Percentiles rank a stretch among this genome's conserved stretches.
phyloP scores from a whole-genome alignment of 1,139 yeast species.

The Yamadazyma mexicana region DNA sequence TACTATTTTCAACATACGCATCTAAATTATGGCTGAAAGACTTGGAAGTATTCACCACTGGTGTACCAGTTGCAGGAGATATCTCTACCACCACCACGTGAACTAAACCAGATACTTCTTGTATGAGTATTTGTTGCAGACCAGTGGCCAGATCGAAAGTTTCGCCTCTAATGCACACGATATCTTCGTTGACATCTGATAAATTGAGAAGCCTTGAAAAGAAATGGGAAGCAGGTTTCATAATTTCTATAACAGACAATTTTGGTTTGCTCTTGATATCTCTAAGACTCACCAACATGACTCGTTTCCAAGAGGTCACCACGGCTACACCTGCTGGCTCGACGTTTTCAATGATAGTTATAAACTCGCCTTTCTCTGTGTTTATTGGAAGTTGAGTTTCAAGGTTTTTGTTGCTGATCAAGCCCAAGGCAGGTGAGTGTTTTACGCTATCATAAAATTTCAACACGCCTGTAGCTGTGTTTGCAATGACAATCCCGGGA shows the following conservation, averaged over 20 bases:
- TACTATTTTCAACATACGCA: slow-evolving; percentile 30
- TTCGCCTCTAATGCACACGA: slow-evolving; percentile 63
- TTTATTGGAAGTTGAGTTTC: slow-evolving; percentile 40
- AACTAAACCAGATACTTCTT: slow-evolving; percentile 47
- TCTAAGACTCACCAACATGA: slow-evolving; percentile 60
- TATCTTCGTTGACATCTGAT: slow-evolving; percentile 36
- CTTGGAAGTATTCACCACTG: slow-evolving; percentile 27
- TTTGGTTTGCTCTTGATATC: slow-evolving; percentile 69
- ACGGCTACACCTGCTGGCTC: slow-evolving; percentile 77
- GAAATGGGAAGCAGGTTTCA: slow-evolving; percentile 25
- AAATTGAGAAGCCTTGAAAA: slow-evolving; percentile 24
- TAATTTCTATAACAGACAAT: slow-evolving; percentile 37
- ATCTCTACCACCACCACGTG: slow-evolving; percentile 33
- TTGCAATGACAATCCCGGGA: slow-evolving; percentile 68
- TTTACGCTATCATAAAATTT: slow-evolving; percentile 68
- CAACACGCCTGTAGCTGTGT: slow-evolving; percentile 54
- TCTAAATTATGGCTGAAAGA: slow-evolving; percentile 31
- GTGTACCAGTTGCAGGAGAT: slow-evolving; percentile 30
- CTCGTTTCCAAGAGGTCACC: slow-evolving; percentile 71
- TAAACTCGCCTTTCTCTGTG: slow-evolving; percentile 48
- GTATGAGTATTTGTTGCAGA: slow-evolving; percentile 41
- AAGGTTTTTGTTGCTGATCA: slow-evolving; percentile 44
- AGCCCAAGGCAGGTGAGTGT: slow-evolving; percentile 67
- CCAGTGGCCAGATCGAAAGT: slow-evolving; percentile 51
- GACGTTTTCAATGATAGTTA: slow-evolving; percentile 58